Base-by-base conservation (phyloP, 139 green algal genomes). In the Pseudopediastrum boryanum region DNA sequence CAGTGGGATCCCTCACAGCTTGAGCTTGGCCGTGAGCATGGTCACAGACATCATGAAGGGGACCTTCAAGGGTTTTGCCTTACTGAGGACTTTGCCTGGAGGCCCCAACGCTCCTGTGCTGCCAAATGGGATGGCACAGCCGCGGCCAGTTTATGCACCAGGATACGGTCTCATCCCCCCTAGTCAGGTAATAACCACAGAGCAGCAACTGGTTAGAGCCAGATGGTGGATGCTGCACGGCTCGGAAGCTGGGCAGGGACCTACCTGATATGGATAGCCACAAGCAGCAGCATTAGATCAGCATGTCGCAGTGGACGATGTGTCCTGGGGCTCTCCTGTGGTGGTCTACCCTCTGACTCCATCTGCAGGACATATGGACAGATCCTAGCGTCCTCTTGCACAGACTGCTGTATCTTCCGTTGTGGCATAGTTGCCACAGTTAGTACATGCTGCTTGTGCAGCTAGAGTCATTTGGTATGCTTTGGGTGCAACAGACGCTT, bases 21-120 rank as follows among this genome's bases (percentile, higher is more conserved):
- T 93, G 9, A 72, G 41, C 12, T 44, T 90, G 29, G 86, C 88
- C 25, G 61, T 89, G 6, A 54, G 59, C 42, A 90, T 90, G 79
- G 80, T 88, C n/a, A 77, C 79, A n/a, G 88, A 93, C 61, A 91
- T 93, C 42, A 79, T 89, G n/a, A 90, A 88, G 27, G 88, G 88
- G 5, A 89, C 76, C 0, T 93, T 93, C 74, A 93, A 93, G 80
- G 88, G 88, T 27, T 93, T 93, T 63, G 88, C 88, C 0, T 70
- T 93, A 44, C 80, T 93, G 43, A 61, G 88, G 27, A 84, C 84
- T 3, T 81, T 79, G 7, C 44, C 73, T 51, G 54, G 33, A 27
- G 48, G 43, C 43, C 44, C 13, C 25, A 71, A 13, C 27, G 39
- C 29, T 27, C 50, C 58, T n/a, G 71, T 48, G 10, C 31, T 48